phyloP scores from a whole-genome alignment of 768 basidiomycete species.

The Collybia mongolica region DNA sequence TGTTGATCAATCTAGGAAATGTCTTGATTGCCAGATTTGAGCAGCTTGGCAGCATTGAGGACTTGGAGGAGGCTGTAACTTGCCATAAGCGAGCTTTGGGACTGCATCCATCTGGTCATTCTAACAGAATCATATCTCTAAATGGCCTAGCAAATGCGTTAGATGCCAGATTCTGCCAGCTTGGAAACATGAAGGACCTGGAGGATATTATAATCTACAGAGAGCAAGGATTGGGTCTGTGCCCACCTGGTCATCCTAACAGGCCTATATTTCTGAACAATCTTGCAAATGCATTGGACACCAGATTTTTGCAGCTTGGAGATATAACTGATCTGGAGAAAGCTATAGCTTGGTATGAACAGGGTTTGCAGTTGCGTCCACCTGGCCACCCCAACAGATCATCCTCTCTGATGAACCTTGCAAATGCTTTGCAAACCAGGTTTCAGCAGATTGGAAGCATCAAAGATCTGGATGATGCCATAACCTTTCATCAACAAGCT shows the following conservation, averaged over 20 bases:
- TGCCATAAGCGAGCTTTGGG: not conserved
- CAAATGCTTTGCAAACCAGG: conserved; percentile 9
- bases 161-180: not conserved
- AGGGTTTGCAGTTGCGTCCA: conserved; percentile 7
- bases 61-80: not conserved
- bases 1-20: not conserved
- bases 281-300: not conserved
- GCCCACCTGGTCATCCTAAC: conserved; percentile 9
- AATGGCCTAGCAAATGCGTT: not conserved
- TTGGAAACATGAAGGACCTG: conserved; percentile 12
- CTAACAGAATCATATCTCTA: not conserved
- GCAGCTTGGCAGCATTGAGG: not conserved
- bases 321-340: conserved; percentile 7
- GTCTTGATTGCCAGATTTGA: not conserved
- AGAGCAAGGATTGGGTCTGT: conserved; percentile 7
- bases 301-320: conserved; percentile 1
- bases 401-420: conserved; percentile 11
- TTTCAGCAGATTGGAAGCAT: conserved; percentile 17
- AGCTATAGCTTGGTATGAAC: conserved; percentile 10
- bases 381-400: conserved; percentile 5
- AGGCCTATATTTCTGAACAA: conserved; percentile 6
- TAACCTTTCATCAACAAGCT: conserved; percentile 9
- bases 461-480: conserved; percentile 17
- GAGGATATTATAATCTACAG: conserved; percentile 12
- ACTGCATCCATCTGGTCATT: not conserved